Evolutionary conservation across 1,284 basidiomycete species (phyloP).

Genomic region (Waitea zeae): DNA sequence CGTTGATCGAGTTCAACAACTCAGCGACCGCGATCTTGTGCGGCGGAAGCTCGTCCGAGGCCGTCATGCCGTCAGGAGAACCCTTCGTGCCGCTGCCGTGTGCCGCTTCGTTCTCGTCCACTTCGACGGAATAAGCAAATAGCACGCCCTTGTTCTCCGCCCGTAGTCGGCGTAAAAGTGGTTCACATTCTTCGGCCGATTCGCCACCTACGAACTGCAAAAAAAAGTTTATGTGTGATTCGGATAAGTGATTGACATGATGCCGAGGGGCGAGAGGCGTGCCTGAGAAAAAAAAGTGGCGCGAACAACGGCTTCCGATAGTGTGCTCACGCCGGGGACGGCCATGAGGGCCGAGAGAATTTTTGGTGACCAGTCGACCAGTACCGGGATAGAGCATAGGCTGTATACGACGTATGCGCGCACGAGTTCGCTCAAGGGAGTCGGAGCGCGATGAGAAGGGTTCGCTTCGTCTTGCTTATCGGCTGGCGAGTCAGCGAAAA

Average conservation of each 20-base stretch:
- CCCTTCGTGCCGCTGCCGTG: too few relatives aligned
- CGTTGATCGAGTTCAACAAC: slow-evolving; percentile 56
- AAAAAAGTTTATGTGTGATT: slow-evolving; percentile 11
- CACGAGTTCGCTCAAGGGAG: slow-evolving; percentile 25
- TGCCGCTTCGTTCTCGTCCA: slow-evolving; percentile 39
- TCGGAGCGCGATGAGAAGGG: slow-evolving; percentile 7
- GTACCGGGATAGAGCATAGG: slow-evolving; percentile 55
- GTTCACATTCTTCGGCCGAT: slow-evolving; percentile 50
- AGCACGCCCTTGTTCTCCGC: slow-evolving; percentile 59
- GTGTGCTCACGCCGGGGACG: slow-evolving; percentile 46
- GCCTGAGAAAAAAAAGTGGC: slow-evolving; percentile 79
- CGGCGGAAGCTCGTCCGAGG: slow-evolving; percentile 14
- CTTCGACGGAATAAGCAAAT: slow-evolving; percentile 78
- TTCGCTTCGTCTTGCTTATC: too few relatives aligned
- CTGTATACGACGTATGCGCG: slow-evolving; percentile 72
- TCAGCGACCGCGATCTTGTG: slow-evolving; percentile 53
- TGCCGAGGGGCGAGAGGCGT: slow-evolving; percentile 8
- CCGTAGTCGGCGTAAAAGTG: slow-evolving; percentile 46
- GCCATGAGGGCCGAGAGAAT: slow-evolving; percentile 45
- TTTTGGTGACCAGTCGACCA: slow-evolving; percentile 65
- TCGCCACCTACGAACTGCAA: slow-evolving; percentile 80
- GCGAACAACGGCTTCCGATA: slow-evolving; percentile 60
- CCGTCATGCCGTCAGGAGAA: slow-evolving; percentile 6
- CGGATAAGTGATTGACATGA: background rate
- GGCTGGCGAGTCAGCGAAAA: too few relatives aligned